Base-by-base conservation (phyloP, 176 grass and related monocot species). In the Carex kokanica region DNA sequence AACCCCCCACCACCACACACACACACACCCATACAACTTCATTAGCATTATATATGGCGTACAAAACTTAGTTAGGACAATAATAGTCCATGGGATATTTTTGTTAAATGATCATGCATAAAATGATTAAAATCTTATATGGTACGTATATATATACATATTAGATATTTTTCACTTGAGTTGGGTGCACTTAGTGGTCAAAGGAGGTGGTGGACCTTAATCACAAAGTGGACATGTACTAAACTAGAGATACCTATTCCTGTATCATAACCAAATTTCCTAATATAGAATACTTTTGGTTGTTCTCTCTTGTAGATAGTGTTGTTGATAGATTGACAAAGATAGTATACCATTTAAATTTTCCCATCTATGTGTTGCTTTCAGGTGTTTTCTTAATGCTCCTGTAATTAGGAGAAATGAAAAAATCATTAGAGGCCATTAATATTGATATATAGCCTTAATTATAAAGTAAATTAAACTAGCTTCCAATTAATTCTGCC, bases 151-250 rank as follows among this genome's bases (percentile, higher is more conserved):
- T 45, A 49, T 49, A 49, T 12, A 47, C 11, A 47, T 47, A 11
- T 11, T 49, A 49, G 45, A 49, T 40, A 8, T 3, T 23, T 67
- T 82, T 82, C 36, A 60, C 43, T 49, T 65, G 60, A 82, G 59
- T 61, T 65, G 60, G 78, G 78, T 81, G 78, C 78, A 81, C 78
- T 81, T 43, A 81, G 73, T 53, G 73, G 23, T 77, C 73, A 77
- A 77, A 56, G 45, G 57, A 10, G 62, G 36, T 67, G 71, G 59
- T 82, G 80, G 5, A 67, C 80, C 80, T 51, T 64, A 61, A 52
- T 82, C 80, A 82, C 1, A 61, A 82, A 66, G n/a, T 51, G 32
- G 80, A 82, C 80, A 49, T 82, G 80, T 82, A 82, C 80, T 82
- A 65, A 64, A 66, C 56, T 52, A 29, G 60, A 49, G 80, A 82